phyloP scores from a whole-genome alignment of 163 green algal genomes.

The Prototheca cutis region DNA sequence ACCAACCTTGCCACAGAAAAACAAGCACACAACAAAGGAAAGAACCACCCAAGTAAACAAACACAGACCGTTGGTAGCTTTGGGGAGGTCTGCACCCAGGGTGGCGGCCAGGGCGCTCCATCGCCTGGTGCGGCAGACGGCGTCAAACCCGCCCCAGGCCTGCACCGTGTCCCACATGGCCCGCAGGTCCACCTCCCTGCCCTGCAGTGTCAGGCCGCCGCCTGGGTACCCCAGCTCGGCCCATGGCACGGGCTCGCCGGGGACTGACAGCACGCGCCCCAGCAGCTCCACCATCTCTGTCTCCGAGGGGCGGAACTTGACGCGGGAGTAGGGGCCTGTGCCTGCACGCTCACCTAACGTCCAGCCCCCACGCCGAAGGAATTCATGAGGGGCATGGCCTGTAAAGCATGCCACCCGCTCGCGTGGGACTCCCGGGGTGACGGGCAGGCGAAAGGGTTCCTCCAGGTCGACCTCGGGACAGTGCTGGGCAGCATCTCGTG shows the following conservation, averaged over 20 bases:
- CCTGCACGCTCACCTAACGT: neutral
- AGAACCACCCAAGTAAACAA: neutral
- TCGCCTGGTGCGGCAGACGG: neutral
- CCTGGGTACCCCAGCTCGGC: neutral
- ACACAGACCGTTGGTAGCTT: neutral
- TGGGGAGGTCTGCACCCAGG: neutral
- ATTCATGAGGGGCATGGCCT: constrained; percentile 3
- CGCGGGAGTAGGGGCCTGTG: neutral
- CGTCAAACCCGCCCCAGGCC: constrained; percentile 4
- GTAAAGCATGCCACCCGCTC: constrained; percentile 14
- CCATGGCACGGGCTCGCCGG: neutral
- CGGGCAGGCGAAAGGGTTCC: constrained; percentile 3
- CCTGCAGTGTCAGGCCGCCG: neutral
- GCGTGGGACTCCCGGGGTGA: constrained; percentile 2
- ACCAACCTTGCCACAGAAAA: neutral
- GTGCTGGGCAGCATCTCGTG: neutral
- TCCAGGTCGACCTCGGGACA: constrained; percentile 6
- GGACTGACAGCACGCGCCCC: neutral
- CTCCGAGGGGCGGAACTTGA: neutral
- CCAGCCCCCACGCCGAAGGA: neutral
- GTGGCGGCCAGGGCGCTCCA: constrained; percentile 1
- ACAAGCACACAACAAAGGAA: neutral
- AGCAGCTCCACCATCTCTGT: constrained; percentile 4
- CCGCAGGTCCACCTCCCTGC: constrained; percentile 1
- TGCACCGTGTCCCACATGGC: neutral